phyloP scores from a whole-genome alignment of 306 rosid genomes.

The Hippophae tibetana region DNA sequence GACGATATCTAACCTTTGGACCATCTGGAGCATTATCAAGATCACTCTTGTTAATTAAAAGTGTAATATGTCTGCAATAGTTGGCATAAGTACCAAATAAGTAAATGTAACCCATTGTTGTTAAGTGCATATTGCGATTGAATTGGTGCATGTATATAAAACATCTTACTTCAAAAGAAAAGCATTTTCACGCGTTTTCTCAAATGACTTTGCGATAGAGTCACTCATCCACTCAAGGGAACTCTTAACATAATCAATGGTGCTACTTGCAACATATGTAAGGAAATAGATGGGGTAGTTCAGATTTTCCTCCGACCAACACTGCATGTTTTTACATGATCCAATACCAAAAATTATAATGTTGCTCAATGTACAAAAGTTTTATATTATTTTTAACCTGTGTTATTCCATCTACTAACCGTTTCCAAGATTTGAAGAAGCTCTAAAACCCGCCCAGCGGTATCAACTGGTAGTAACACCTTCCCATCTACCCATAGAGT shows the following conservation, averaged over 20 bases:
- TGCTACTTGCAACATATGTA: slow-evolving; percentile 82
- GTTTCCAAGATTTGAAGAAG: slow-evolving; percentile 75
- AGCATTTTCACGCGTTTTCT: slow-evolving; percentile 80
- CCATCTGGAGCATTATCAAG: slow-evolving; percentile 90
- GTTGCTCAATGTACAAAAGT: not conserved
- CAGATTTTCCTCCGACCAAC: slow-evolving; percentile 80
- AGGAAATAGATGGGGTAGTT: slow-evolving; percentile 70
- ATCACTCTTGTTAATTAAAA: slow-evolving; percentile 64
- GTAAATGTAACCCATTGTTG: slow-evolving; percentile 14
- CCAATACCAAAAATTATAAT: slow-evolving; percentile 13
- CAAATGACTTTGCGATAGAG: slow-evolving; percentile 87
- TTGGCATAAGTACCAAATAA: slow-evolving; percentile 27
- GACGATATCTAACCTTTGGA: slow-evolving; percentile 58
- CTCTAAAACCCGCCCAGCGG: slow-evolving; percentile 85
- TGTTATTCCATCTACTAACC: slow-evolving; percentile 38
- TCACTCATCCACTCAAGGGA: slow-evolving; percentile 99
- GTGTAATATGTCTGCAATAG: slow-evolving; percentile 57
- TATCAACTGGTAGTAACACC: slow-evolving; percentile 80
- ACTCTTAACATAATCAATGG: slow-evolving; percentile 79
- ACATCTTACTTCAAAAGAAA: slow-evolving; percentile 76
- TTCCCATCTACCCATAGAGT: slow-evolving; percentile 81
- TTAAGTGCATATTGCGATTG: not conserved
- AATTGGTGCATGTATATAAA: slow-evolving; percentile 6
- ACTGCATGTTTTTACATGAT: slow-evolving; percentile 51
- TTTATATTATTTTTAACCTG: not conserved